Percentiles rank a stretch among this genome's conserved stretches.
Conservation (phyloP, 805 yeast genomes). For the Candida taoyuanica region DNA sequence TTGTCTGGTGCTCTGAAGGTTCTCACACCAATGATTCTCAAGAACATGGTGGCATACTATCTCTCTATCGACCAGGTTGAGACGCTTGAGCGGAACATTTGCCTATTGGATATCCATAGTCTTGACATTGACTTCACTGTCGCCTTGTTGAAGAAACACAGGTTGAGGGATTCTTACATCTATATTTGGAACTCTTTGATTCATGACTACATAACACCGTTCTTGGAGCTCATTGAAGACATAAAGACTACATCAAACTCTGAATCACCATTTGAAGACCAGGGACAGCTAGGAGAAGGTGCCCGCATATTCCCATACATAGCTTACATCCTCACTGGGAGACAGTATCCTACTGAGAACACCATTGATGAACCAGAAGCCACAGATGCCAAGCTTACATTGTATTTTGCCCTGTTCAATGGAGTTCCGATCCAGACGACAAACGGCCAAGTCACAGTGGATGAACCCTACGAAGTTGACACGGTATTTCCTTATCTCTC, state of each 20-base stretch:
- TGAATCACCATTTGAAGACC: slow-evolving; percentile 1
- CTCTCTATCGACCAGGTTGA: slow-evolving; percentile 38
- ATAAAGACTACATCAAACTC: slow-evolving; percentile 12
- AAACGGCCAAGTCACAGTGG: too few relatives aligned
- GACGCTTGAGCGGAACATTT: slow-evolving; percentile 60
- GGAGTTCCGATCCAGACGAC: too few relatives aligned
- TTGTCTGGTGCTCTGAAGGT: slow-evolving; percentile 38
- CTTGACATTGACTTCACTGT: slow-evolving; percentile 79
- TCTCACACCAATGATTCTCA: slow-evolving; percentile 62
- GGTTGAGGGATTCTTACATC: slow-evolving; percentile 56
- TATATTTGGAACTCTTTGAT: slow-evolving; percentile 71
- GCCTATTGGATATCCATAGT: slow-evolving; percentile 59
- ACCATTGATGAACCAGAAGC: slow-evolving; percentile 34
- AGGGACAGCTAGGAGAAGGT: slow-evolving; percentile 5
- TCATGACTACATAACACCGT: slow-evolving; percentile 67
- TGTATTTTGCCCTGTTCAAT: slow-evolving; percentile 58
- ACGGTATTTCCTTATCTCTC: slow-evolving; percentile 70
- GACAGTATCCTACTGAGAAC: slow-evolving; percentile 73
- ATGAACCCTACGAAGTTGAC: slow-evolving; percentile 32
- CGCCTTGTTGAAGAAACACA: slow-evolving; percentile 49
- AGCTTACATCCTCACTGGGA: slow-evolving; percentile 65
- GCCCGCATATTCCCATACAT: slow-evolving; percentile 53
- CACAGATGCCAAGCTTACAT: slow-evolving; percentile 40
- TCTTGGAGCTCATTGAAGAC: slow-evolving; percentile 50
- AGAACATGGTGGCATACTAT: slow-evolving; percentile 53